Percentiles rank a stretch among this genome's conserved stretches.
Conservation (phyloP, 2,329 filamentous ascomycete species). For the Aspergillus japonicus region DNA sequence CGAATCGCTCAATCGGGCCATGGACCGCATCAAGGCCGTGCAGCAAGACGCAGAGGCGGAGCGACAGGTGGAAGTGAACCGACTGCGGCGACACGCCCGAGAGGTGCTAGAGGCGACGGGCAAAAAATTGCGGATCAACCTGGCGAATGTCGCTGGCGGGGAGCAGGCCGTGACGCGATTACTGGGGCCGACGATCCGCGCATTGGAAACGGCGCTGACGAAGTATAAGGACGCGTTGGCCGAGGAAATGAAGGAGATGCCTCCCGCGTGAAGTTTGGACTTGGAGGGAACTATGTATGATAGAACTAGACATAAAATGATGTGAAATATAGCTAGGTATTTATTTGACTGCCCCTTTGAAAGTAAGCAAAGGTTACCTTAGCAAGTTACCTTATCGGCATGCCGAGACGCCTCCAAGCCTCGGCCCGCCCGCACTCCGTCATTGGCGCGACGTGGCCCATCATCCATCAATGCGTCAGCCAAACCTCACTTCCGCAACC, state of each 20-base stretch:
- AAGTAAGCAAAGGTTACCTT: not conserved
- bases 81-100: constrained; percentile 67
- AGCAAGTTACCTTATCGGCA: constrained; percentile 21
- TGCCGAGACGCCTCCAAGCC: constrained; percentile 50
- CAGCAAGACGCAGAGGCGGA: constrained; percentile 76
- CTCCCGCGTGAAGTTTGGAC: not conserved
- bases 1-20: constrained; percentile 75
- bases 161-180: constrained; percentile 72
- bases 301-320: constrained; percentile 13
- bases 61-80: constrained; percentile 64
- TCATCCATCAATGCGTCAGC: constrained; percentile 38
- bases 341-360: not conserved
- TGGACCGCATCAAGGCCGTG: constrained; percentile 76
- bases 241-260: constrained; percentile 51
- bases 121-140: constrained; percentile 69
- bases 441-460: constrained; percentile 57
- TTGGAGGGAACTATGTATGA: constrained; percentile 7
- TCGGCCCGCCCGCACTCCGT: constrained; percentile 64
- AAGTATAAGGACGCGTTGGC: constrained; percentile 71
- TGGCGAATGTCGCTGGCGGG: constrained; percentile 68
- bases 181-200: constrained; percentile 69
- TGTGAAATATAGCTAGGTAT: not conserved
- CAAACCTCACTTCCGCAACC: constrained; percentile 32
- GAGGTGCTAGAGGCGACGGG: constrained; percentile 70
- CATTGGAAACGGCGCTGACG: constrained; percentile 67